These are phyloP conservation scores for Solanum neorickii DNA, from an alignment of 257 asterid genomes.

Conservation along the genomic window DNA sequence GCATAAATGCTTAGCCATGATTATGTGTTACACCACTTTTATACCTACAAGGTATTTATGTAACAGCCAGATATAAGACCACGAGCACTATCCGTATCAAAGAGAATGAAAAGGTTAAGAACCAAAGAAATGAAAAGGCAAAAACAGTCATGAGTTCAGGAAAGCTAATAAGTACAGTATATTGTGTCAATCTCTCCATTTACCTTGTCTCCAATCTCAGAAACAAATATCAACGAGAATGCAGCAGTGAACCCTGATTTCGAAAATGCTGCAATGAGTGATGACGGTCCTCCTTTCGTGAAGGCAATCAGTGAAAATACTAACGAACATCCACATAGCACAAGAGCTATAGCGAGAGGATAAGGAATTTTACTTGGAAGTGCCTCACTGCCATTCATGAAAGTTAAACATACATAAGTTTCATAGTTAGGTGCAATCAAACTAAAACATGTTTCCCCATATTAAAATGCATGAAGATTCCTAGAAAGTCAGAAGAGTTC, in stretches of 20 bases:
- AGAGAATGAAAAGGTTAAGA: not conserved
- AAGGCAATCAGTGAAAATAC: constrained; percentile 48
- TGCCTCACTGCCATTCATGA: constrained; percentile 40
- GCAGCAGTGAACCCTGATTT: constrained; percentile 97
- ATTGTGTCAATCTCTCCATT: not conserved
- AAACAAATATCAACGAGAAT: constrained; percentile 77
- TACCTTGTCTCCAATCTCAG: constrained; percentile 98
- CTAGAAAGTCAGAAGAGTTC: not conserved
- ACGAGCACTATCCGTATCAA: not conserved
- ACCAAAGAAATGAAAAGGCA: not conserved
- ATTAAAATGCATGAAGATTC: not conserved
- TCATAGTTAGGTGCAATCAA: constrained; percentile 7
- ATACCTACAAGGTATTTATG: not conserved
- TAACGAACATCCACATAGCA: constrained; percentile 65
- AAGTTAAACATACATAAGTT: constrained; percentile 16
- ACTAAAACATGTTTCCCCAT: not conserved
- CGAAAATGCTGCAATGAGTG: constrained; percentile 59
- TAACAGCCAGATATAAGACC: not conserved
- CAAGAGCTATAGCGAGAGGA: constrained; percentile 59
- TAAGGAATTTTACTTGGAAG: constrained; percentile 58
- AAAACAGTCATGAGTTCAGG: not conserved
- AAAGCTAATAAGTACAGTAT: not conserved
- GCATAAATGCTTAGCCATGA: not conserved
- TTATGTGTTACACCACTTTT: not conserved
- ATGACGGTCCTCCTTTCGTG: constrained; percentile 49